Evolutionary conservation across 306 rosid genomes (phyloP).

Genomic region (Lotus japonicus): DNA sequence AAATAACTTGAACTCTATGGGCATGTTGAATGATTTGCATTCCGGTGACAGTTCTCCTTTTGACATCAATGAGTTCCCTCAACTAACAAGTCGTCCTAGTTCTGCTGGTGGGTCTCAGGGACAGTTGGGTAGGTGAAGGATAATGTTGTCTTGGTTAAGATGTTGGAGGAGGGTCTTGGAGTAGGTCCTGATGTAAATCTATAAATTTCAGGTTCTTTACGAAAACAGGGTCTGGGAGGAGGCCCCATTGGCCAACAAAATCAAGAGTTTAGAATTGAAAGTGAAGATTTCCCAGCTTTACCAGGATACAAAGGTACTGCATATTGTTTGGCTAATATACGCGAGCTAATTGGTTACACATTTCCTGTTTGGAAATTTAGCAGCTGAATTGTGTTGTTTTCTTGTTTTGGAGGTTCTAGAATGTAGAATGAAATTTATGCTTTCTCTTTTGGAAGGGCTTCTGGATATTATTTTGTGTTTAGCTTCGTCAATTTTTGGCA

Average conservation of each 20-base stretch:
- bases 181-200: conserved; percentile 51
- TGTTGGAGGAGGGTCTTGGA: conserved; percentile 58
- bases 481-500: not conserved
- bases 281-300: conserved; percentile 96
- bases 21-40: conserved; percentile 90
- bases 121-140: conserved; percentile 60
- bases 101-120: conserved; percentile 99
- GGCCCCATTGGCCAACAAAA: conserved; percentile 96
- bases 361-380: not conserved
- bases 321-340: conserved; percentile 5
- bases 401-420: not conserved
- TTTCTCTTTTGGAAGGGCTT: not conserved
- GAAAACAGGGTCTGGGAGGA: conserved; percentile 91
- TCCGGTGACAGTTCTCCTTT: conserved; percentile 78
- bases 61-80: conserved; percentile 94
- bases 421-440: not conserved
- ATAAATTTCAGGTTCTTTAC: conserved; percentile 70
- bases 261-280: conserved; percentile 96
- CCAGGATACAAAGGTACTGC: conserved; percentile 88
- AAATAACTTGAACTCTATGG: conserved; percentile 72
- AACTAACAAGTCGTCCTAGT: conserved; percentile 82
- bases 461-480: not conserved
- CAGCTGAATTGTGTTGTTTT: not conserved
- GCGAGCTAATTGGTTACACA: not conserved
- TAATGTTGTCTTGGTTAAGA: conserved; percentile 1